These are phyloP conservation scores for Ophiocordyceps robertsii DNA, from an alignment of 2,329 filamentous ascomycete species.

Conservation along the genomic window DNA sequence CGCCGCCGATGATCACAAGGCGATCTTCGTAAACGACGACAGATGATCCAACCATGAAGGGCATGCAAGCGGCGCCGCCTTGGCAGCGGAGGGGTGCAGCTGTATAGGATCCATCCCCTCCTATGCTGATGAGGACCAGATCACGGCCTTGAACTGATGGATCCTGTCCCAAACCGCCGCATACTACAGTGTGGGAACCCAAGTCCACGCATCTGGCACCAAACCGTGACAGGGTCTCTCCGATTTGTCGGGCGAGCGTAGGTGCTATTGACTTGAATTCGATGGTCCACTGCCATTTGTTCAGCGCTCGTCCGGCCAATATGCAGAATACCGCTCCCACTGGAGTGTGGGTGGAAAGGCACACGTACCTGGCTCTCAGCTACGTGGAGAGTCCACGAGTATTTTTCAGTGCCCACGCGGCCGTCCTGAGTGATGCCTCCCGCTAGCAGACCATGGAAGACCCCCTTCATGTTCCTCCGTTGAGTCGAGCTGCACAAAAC, in stretches of 20 bases:
- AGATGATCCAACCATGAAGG: slow-evolving; percentile 60
- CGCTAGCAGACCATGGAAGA: slow-evolving; percentile 46
- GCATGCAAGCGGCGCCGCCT: slow-evolving; percentile 16
- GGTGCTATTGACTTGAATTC: slow-evolving; percentile 7
- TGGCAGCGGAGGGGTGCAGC: slow-evolving; percentile 2
- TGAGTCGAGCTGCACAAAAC: slow-evolving; percentile 18
- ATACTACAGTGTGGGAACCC: slow-evolving; percentile 11
- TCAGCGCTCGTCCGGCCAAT: background rate
- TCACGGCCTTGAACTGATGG: slow-evolving; percentile 14
- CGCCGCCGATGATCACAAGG: slow-evolving; percentile 60
- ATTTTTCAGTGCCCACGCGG: slow-evolving; percentile 45
- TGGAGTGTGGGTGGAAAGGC: background rate
- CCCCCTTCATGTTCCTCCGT: slow-evolving; percentile 10
- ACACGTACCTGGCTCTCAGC: slow-evolving; percentile 21
- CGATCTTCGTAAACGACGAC: slow-evolving; percentile 32
- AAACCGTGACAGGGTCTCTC: slow-evolving; percentile 14
- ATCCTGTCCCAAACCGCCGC: slow-evolving; percentile 19
- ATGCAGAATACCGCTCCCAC: background rate
- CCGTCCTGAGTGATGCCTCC: slow-evolving; percentile 61
- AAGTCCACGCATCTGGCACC: slow-evolving; percentile 15
- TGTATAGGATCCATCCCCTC: slow-evolving; percentile 20
- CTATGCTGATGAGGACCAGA: slow-evolving; percentile 10
- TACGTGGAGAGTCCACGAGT: slow-evolving; percentile 46
- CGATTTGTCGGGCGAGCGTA: background rate
- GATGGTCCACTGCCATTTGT: slow-evolving; percentile 11